Base-by-base conservation (phyloP, 2,329 filamentous ascomycete genomes). In the Aspergillus tanneri region DNA sequence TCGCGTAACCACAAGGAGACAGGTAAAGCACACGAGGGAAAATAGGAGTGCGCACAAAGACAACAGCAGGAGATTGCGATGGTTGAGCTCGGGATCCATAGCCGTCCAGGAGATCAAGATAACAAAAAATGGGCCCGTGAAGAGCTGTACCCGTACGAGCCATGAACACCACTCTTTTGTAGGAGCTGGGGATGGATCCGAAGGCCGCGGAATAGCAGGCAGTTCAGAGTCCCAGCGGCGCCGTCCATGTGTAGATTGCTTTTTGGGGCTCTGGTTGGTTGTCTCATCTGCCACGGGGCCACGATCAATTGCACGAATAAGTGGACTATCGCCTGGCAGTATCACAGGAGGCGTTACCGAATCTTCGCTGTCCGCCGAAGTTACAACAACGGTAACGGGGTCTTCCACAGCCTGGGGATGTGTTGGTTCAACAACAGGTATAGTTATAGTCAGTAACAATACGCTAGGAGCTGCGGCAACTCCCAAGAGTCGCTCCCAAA, bases 401-500 rank as follows among this genome's bases (percentile, higher is more conserved):
- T 77, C 74, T 1, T 66, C 66, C 4, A 70, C 70, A 3, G 75
- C 70, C 10, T 83, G 79, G 6, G 79, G 65, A 27, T 70, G 76
- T 16, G 81, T 77, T 1, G 81, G 81, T 60, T 97, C 92, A 5
- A 96, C 88, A 0, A 99, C 90, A 0, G 95, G 93, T 4, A 99
- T 70, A 0, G 93, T 99, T 38, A 93, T 83, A 0, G 92, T 92
- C 3, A 99, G 77, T 2, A 97, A 72, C 53, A 99, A 88, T 28
- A 99, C 90, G 59, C 87, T 95, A 1, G 91, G 88, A n/a, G 90
- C 85, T 6, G 91, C 91, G 28, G 95, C 78, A 9, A 93, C 61
- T 34, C 90, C 92, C 39, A 96, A 73, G 36, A 90, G 72, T 62
- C 88, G 90, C 60, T 92, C 91, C 83, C 85, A 90, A n/a, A 86